Evolutionary conservation across 768 basidiomycete genomes (phyloP).

Genomic region (Pulveroboletus sp.): DNA sequence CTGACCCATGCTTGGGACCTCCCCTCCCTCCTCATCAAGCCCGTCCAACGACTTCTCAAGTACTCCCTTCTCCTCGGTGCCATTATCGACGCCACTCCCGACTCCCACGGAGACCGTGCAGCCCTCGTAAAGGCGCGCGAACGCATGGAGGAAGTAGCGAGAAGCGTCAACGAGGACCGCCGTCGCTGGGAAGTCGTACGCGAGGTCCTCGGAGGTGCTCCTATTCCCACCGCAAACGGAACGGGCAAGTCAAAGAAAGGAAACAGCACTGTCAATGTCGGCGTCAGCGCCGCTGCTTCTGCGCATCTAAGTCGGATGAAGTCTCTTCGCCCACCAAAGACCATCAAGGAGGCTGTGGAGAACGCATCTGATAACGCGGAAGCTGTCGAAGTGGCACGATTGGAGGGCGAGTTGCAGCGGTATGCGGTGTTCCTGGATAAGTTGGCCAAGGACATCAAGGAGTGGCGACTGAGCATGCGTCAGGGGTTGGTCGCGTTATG

Average conservation of each 20-base stretch:
- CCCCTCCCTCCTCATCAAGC: constrained; percentile 92
- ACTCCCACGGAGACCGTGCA: constrained; percentile 60
- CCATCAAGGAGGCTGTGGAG: constrained; percentile 28
- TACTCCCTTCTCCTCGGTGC: constrained; percentile 84
- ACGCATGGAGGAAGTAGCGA: constrained; percentile 70
- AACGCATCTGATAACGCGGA: constrained; percentile 36
- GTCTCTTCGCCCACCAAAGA: constrained; percentile 38
- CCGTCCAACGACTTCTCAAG: constrained; percentile 93
- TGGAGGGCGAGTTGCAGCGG: constrained; percentile 56
- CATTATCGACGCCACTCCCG: constrained; percentile 73
- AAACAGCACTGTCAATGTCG: constrained; percentile 36
- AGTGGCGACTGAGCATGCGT: constrained; percentile 58
- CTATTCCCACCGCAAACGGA: constrained; percentile 35
- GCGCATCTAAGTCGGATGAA: constrained; percentile 65
- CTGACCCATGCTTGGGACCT: constrained; percentile 92
- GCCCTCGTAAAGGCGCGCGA: constrained; percentile 27
- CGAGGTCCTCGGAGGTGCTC: constrained; percentile 55
- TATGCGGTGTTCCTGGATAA: constrained; percentile 58
- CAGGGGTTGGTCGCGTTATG: constrained; percentile 49
- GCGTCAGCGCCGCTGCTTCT: constrained; percentile 48
- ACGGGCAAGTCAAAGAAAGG: constrained; percentile 39
- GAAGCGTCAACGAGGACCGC: constrained; percentile 76
- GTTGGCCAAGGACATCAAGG: constrained; percentile 59
- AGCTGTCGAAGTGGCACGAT: constrained; percentile 48
- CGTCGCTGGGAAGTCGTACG: constrained; percentile 77